Evolutionary conservation across 2,329 filamentous ascomycete species (phyloP).

Genomic region (Fusarium vanettenii): DNA sequence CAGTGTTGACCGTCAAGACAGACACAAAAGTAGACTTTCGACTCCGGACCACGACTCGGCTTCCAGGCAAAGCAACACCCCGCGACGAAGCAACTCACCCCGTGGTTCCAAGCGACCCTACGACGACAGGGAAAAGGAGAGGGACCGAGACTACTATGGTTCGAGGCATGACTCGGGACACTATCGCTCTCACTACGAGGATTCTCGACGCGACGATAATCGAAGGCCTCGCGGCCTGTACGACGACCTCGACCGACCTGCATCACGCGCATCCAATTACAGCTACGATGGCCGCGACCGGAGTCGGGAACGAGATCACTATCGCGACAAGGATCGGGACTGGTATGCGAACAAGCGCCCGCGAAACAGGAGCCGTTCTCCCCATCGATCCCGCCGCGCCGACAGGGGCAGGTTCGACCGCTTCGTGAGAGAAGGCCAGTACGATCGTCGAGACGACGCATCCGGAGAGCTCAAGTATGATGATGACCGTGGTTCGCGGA

Average conservation of each 20-base stretch:
- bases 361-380: constrained; percentile 66
- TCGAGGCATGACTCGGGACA: constrained; percentile 67
- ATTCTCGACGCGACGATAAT: constrained; percentile 59
- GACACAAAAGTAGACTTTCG: constrained; percentile 74
- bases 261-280: constrained; percentile 54
- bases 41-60: constrained; percentile 65
- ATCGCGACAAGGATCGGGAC: constrained; percentile 59
- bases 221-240: constrained; percentile 62
- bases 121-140: constrained; percentile 66
- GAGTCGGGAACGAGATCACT: constrained; percentile 44
- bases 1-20: constrained; percentile 93
- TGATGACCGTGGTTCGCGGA: constrained; percentile 55
- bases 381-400: constrained; percentile 54
- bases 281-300: constrained; percentile 63
- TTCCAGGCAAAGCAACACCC: constrained; percentile 55
- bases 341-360: constrained; percentile 64
- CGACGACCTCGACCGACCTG: constrained; percentile 67
- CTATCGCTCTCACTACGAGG: constrained; percentile 73
- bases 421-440: constrained; percentile 46
- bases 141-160: constrained; percentile 59
- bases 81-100: constrained; percentile 68
- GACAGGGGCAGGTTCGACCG: constrained; percentile 51
- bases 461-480: constrained; percentile 53
- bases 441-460: constrained; percentile 38
- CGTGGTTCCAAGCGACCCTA: constrained; percentile 75